A percentile compares a stretch with the other conserved stretches of the same genome.
phyloP scores from a whole-genome alignment of 148 eudicot genomes.

The Persicaria maculosa region DNA sequence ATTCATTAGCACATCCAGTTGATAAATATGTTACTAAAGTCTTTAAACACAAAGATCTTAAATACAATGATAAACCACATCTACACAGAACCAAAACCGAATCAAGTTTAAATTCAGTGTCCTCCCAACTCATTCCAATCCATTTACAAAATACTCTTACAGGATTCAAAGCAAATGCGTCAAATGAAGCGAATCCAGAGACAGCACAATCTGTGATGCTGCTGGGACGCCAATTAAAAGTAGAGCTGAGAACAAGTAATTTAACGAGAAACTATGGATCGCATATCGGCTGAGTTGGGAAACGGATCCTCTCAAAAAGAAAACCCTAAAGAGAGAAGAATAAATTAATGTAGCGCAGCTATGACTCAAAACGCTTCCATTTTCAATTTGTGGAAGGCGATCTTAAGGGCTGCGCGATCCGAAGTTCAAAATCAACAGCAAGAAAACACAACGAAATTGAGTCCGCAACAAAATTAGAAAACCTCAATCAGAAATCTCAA shows the following conservation, averaged over 20 bases:
- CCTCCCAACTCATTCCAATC: neutral
- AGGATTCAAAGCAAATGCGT: conserved; percentile 13
- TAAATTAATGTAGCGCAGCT: conserved; percentile 63
- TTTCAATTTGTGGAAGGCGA: conserved; percentile 54
- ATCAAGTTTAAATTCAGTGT: neutral
- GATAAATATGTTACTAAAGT: no score
- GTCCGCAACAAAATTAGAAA: neutral
- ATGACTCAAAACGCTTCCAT: conserved; percentile 98
- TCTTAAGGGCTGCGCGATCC: conserved; percentile 78
- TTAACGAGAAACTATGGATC: conserved; percentile 3
- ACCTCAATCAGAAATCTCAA: neutral
- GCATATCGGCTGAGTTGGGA: conserved; percentile 2
- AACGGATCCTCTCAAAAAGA: conserved; percentile 32
- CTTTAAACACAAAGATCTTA: no score
- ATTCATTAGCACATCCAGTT: no score
- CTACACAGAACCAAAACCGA: neutral
- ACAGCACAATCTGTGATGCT: conserved; percentile 5
- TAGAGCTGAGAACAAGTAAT: conserved; percentile 9
- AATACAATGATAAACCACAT: no score
- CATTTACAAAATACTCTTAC: conserved; percentile 20
- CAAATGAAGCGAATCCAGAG: conserved; percentile 5
- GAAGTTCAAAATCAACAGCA: neutral
- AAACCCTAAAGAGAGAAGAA: conserved; percentile 50
- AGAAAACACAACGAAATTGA: neutral
- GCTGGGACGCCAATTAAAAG: neutral